Base-by-base conservation (phyloP, 495 filamentous ascomycete species). In the Daldinia grandis region DNA sequence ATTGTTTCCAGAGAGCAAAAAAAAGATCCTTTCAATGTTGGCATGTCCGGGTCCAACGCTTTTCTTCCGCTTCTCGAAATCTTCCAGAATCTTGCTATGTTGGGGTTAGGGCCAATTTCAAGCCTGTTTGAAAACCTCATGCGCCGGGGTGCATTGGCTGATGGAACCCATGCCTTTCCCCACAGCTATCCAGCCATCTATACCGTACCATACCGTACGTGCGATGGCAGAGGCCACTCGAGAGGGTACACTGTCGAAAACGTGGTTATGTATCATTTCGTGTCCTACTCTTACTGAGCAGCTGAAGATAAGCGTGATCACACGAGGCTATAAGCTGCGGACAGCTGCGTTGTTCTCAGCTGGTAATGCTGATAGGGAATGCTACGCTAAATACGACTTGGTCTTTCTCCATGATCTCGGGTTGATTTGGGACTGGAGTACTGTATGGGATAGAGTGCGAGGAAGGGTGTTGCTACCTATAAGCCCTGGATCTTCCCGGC, bases 131-230 rank as follows among this genome's bases (percentile, higher is more conserved):
- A 21, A 64, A 73, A 69, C 30, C 70, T 73, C 58, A 74, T 74
- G 71, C 71, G 71, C 71, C 44, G 58, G 66, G 71, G 51, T 70
- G 63, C 56, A 64, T 69, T 73, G 62, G 66, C 54, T 66, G 64
- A 64, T 61, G 59, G 47, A 59, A 47, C 54, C 58, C 64, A 65
- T 68, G 14, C 30, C 10, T 28, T 68, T 68, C 70, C 60, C 70
- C 70, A 73, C 70, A 64, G 30, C 38, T 49, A 62, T 35, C 65
- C 61, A 50, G 64, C 38, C 25, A 35, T 35, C 49, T 60, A 73
- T 68, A 68, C 56, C 35, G 35, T 42, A 58, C 15, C 35, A 42
- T 53, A 44, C 56, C 24, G 25, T 33, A 31, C 21, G 61, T 57
- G 57, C 64, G 56, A 54, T 50, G 64, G 60, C 57, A 62, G 60